These are phyloP conservation scores for Candida buenavistaensis DNA, from an alignment of 1,139 yeast species.

Conservation along the genomic window DNA sequence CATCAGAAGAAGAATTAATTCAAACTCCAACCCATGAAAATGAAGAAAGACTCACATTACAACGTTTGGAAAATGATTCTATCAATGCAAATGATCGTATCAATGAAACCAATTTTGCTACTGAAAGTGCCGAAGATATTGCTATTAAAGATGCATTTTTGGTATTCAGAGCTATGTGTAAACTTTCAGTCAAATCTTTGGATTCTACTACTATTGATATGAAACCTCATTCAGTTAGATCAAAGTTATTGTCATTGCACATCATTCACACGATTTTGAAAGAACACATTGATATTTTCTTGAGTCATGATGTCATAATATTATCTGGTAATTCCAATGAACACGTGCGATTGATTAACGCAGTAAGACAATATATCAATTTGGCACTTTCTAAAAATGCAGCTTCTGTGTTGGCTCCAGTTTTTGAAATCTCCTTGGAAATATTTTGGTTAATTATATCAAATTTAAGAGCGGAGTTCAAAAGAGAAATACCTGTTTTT, in stretches of 20 bases:
- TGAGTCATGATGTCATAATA: constrained; percentile 63
- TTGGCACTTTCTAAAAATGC: constrained; percentile 87
- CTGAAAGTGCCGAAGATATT: constrained; percentile 58
- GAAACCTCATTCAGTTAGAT: constrained; percentile 89
- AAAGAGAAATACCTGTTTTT: constrained; percentile 90
- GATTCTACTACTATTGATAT: constrained; percentile 77
- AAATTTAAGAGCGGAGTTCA: constrained; percentile 82
- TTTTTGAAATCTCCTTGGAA: constrained; percentile 88
- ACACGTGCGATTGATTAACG: constrained; percentile 64
- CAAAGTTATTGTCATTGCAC: constrained; percentile 85
- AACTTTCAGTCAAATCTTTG: constrained; percentile 75
- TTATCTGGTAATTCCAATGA: constrained; percentile 58
- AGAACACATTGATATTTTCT: constrained; percentile 81
- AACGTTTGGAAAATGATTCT: constrained; percentile 59
- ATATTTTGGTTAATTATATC: constrained; percentile 88
- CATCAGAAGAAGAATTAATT: constrained; percentile 17
- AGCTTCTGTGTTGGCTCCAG: constrained; percentile 88
- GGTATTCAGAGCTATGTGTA: constrained; percentile 92
- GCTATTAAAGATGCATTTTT: constrained; percentile 88
- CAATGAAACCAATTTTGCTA: constrained; percentile 48
- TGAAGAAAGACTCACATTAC: constrained; percentile 51
- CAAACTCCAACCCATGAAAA: constrained; percentile 7
- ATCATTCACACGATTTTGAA: constrained; percentile 82
- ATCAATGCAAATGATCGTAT: constrained; percentile 49
- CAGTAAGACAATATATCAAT: constrained; percentile 83